Base-by-base conservation (phyloP, 176 grass and related monocot genomes). In the Oryza meyeriana region DNA sequence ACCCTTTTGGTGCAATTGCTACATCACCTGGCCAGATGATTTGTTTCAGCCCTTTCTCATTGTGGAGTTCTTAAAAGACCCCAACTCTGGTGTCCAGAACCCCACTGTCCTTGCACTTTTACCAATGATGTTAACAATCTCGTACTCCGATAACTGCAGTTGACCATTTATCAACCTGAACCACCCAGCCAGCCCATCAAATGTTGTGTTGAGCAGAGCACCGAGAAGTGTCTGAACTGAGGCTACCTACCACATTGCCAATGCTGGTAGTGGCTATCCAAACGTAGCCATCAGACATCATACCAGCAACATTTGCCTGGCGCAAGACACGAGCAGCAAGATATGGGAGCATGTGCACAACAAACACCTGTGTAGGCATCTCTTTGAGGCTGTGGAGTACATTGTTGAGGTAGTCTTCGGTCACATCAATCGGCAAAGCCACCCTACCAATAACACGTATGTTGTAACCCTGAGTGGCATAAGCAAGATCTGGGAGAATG, bases 231-330 rank as follows among this genome's bases (percentile, higher is more conserved):
- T 84, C 14, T 65, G 34, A n/a, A 26, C 59, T 45, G 34, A 88
- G 10, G 14, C 31, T 61, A 0, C 85, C 77, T 55, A 88, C 67
- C 2, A 14, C 47, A 70, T 34, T 59, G 20, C 83, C 81, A 31
- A 85, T 32, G 10, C 67, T 39, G 2, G 76, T 50, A 0, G 88
- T 90, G 66, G 75, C 81, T 24, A 90, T 87, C 91, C 91, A 93
- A 33, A 85, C 88, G 41, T 88, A 93, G 12, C 85, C 91, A 28
- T 84, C 75, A 14, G 77, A 80, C 85, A 93, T 90, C 85, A 88
- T 82, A 31, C 73, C 68, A 11, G 75, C 81, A 2, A 28, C 5
- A 35, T n/a, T 57, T 12, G 81, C 91, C 26, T 68, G 32, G 7
- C 6, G 41, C 45, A 93, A 90, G 22, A 93, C 24, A 0, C 74